Percentiles rank a stretch among this genome's conserved stretches.
Conservation (phyloP, 2,329 filamentous ascomycete species). For the Cladosporium sp. region DNA sequence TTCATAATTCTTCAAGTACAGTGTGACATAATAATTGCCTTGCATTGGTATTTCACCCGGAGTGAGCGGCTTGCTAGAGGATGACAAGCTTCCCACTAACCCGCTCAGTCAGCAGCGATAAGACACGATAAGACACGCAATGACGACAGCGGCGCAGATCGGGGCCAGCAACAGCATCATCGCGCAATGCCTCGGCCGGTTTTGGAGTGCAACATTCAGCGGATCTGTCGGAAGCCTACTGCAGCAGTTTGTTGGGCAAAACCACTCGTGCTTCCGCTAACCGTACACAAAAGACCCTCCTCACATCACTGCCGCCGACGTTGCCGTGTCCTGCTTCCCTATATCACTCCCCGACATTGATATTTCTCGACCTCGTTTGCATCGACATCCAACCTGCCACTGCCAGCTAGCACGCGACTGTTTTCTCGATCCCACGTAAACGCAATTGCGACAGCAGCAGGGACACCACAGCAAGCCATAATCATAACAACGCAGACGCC, state of each 20-base stretch:
- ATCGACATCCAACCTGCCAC: background rate
- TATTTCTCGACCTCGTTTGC: background rate
- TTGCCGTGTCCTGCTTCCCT: background rate
- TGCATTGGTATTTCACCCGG: background rate
- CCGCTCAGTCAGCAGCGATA: slow-evolving; percentile 10
- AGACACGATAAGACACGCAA: slow-evolving; percentile 1
- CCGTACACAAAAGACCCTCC: background rate
- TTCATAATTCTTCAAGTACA: too few relatives aligned
- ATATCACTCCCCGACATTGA: background rate
- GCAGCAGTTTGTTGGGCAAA: too few relatives aligned
- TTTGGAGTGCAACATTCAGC: background rate
- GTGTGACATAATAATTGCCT: too few relatives aligned
- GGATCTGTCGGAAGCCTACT: background rate
- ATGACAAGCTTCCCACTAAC: slow-evolving; percentile 1
- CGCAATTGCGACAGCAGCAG: background rate
- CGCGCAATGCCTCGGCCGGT: slow-evolving; percentile 5
- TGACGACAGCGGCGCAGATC: slow-evolving; percentile 6
- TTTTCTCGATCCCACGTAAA: background rate
- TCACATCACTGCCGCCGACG: background rate
- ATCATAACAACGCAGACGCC: background rate
- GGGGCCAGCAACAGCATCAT: background rate
- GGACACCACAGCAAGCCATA: background rate
- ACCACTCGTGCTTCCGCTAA: background rate
- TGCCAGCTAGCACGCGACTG: background rate
- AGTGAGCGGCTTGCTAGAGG: background rate